A percentile compares a stretch with the other conserved stretches of the same genome.
Conservation (phyloP, 1,284 basidiomycete genomes). For the Crucibulum cyathiforme region DNA sequence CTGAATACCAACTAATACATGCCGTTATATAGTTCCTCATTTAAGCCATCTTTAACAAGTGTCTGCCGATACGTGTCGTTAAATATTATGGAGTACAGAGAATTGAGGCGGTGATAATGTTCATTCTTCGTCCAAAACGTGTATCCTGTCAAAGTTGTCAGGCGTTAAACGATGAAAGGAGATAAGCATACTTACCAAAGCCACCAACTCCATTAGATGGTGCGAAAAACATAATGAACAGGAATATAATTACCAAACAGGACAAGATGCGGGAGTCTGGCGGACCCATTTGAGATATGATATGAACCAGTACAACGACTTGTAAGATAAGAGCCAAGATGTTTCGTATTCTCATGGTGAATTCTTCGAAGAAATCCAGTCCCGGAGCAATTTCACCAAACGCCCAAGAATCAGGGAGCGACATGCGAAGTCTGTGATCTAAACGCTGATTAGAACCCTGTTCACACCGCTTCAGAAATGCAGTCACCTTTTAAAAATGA, state of each 20-base stretch:
- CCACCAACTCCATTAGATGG: conserved; percentile 40
- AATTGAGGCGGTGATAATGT: conserved; percentile 41
- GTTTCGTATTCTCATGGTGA: conserved; percentile 26
- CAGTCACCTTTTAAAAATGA: conserved; percentile 15
- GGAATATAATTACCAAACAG: conserved; percentile 28
- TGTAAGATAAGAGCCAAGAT: conserved; percentile 33
- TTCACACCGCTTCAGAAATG: not conserved
- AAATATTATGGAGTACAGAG: conserved; percentile 45
- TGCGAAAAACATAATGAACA: conserved; percentile 29
- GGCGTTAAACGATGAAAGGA: not conserved
- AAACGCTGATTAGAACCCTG: not conserved
- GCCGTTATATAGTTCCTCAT: conserved; percentile 37
- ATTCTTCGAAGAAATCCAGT: conserved; percentile 32
- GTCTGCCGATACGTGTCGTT: conserved; percentile 37
- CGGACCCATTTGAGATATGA: conserved; percentile 24
- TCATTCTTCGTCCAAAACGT: conserved; percentile 47
- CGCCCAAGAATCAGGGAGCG: conserved; percentile 24
- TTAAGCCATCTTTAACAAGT: conserved; percentile 43
- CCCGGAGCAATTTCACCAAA: conserved; percentile 43
- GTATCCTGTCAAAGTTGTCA: conserved; percentile 37
- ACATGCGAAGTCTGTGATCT: conserved; percentile 8
- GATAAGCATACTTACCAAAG: conserved; percentile 31
- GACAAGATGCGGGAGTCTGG: conserved; percentile 33
- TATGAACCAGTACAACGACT: conserved; percentile 29
- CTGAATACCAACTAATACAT: not conserved